These are phyloP conservation scores for Spathaspora passalidarum DNA, from an alignment of 805 yeast species.

Conservation along the genomic window DNA sequence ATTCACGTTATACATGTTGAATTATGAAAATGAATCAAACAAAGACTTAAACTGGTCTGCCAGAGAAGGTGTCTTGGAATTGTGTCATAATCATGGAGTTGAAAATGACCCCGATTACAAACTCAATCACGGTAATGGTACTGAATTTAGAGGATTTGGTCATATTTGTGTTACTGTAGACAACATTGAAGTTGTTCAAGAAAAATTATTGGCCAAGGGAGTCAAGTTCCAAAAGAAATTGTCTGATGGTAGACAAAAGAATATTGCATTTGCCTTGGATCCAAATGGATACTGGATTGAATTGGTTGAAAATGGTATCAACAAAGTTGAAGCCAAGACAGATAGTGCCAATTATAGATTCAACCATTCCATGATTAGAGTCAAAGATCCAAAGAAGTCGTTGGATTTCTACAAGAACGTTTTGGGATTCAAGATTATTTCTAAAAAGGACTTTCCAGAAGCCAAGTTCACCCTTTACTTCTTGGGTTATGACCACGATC, in stretches of 20 bases:
- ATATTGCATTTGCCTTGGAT: conserved; percentile 92
- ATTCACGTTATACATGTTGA: conserved; percentile 69
- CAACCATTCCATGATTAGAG: conserved; percentile 92
- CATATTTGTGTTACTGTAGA: conserved; percentile 89
- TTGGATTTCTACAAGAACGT: conserved; percentile 74
- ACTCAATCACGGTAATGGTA: conserved; percentile 78
- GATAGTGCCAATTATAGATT: conserved; percentile 47
- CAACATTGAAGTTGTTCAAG: conserved; percentile 64
- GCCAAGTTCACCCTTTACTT: conserved; percentile 88
- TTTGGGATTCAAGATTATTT: conserved; percentile 75
- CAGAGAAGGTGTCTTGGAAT: conserved; percentile 72
- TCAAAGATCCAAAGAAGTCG: conserved; percentile 77
- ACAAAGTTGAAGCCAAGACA: conserved; percentile 39
- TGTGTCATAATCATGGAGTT: conserved; percentile 77
- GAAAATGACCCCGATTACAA: conserved; percentile 55
- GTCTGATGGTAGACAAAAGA: conserved; percentile 85
- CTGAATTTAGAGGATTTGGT: conserved; percentile 88
- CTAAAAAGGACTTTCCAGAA: conserved; percentile 51
- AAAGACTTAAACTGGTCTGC: conserved; percentile 38
- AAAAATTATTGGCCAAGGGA: conserved; percentile 52
- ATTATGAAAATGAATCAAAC: conserved; percentile 45
- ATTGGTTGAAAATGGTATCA: conserved; percentile 58
- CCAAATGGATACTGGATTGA: conserved; percentile 98
- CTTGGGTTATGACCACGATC: conserved; percentile 63
- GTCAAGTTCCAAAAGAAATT: conserved; percentile 81